Conservation (phyloP, 495 filamentous ascomycete genomes). For the Achaetomiella virescens region DNA sequence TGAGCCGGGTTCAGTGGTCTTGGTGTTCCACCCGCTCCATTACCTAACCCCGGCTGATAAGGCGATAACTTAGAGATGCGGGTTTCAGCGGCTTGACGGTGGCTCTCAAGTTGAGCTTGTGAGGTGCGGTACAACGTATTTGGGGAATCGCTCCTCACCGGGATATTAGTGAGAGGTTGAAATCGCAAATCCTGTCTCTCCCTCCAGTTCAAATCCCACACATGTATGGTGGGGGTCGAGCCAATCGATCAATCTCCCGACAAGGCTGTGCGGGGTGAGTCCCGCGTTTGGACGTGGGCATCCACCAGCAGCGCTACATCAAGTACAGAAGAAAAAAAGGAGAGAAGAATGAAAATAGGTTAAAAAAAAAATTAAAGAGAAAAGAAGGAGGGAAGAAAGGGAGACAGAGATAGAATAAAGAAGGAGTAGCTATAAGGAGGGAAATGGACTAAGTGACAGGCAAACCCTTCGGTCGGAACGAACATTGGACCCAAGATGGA, state of each 20-base stretch:
- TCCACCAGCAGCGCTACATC: slow-evolving; percentile 1
- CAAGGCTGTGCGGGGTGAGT: neutral
- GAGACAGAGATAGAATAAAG: too few species aligned
- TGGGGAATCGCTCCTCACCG: neutral
- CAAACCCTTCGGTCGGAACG: too few species aligned
- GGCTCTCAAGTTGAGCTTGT: slow-evolving; percentile 10
- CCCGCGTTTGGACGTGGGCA: neutral
- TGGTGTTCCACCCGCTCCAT: slow-evolving; percentile 13
- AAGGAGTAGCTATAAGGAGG: too few species aligned
- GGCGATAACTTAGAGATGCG: slow-evolving; percentile 4
- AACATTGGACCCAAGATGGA: too few species aligned
- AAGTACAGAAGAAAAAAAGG: too few species aligned
- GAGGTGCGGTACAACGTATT: slow-evolving; percentile 5
- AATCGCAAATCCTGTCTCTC: neutral
- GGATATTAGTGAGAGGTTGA: slow-evolving; percentile 1
- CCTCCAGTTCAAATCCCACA: neutral
- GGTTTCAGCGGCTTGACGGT: neutral
- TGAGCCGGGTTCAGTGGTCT: neutral
- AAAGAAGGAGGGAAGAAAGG: too few species aligned
- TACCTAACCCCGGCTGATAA: slow-evolving; percentile 34
- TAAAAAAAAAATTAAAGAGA: too few species aligned
- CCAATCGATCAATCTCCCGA: neutral
- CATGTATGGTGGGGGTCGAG: neutral
- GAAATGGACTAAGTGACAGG: too few species aligned
- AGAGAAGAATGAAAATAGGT: too few species aligned